phyloP scores from a whole-genome alignment of 257 asterid species.

The Euphrasia confusa region DNA sequence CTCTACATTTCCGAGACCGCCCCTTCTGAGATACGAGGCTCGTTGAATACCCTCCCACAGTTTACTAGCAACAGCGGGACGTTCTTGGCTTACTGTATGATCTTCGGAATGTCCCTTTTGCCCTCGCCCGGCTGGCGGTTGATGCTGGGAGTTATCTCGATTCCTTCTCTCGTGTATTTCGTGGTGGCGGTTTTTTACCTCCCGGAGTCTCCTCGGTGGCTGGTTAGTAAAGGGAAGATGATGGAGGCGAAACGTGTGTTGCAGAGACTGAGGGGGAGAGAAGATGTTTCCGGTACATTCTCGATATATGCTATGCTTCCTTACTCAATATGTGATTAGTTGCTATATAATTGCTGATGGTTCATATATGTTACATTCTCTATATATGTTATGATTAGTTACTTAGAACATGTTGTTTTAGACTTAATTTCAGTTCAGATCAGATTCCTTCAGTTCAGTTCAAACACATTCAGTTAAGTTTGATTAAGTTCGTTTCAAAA shows the following conservation, averaged over 20 bases:
- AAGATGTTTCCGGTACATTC: constrained; percentile 51
- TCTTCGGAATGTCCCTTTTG: constrained; percentile 52
- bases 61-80: constrained; percentile 48
- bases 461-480: too few species aligned
- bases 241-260: constrained; percentile 52
- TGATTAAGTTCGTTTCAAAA: too few species aligned
- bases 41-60: constrained; percentile 64
- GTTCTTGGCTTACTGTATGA: constrained; percentile 52
- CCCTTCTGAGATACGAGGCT: constrained; percentile 66
- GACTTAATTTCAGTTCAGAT: too few species aligned
- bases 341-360: background rate
- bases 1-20: constrained; percentile 60
- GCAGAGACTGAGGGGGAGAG: constrained; percentile 53
- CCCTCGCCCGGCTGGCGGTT: constrained; percentile 54
- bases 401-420: too few species aligned
- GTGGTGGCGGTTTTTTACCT: constrained; percentile 38
- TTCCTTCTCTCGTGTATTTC: constrained; percentile 49
- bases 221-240: constrained; percentile 60
- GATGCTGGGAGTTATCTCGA: constrained; percentile 54
- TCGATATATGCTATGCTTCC: background rate
- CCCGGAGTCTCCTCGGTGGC: constrained; percentile 88
- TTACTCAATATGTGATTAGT: background rate
- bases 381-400: background rate
- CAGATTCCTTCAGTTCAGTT: too few species aligned
- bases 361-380: constrained; percentile 30